Percentiles rank a stretch among this genome's conserved stretches.
Evolutionary conservation across 176 grass and related monocot genomes (phyloP).

Genomic region (Pontederia paniculata): DNA sequence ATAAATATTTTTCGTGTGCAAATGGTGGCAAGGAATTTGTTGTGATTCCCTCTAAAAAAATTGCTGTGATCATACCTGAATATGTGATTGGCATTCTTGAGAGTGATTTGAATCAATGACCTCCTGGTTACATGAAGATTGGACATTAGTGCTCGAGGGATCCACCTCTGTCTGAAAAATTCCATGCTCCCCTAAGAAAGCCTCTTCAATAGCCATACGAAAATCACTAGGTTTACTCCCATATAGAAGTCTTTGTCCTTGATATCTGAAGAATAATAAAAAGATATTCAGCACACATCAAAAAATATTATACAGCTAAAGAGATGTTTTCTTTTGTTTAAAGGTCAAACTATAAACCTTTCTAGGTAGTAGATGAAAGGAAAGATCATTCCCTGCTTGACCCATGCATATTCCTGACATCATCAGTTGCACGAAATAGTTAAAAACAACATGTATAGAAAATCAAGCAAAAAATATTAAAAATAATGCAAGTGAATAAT

Average conservation of each 20-base stretch:
- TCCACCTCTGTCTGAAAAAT: conserved; percentile 40
- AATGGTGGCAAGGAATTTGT: too few species aligned
- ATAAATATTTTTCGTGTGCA: too few species aligned
- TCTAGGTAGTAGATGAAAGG: conserved; percentile 75
- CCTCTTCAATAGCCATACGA: conserved; percentile 69
- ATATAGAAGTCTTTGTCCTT: conserved; percentile 46
- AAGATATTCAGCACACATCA: background rate
- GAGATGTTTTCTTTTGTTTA: background rate
- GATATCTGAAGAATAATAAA: conserved; percentile 48
- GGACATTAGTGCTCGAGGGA: conserved; percentile 19
- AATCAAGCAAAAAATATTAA: background rate
- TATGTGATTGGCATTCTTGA: conserved; percentile 54
- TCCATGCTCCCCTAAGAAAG: conserved; percentile 61
- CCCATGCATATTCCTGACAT: conserved; percentile 85
- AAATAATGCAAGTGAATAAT: background rate
- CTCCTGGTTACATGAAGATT: conserved; percentile 35
- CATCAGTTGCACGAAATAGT: background rate
- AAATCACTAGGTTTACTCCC: conserved; percentile 58
- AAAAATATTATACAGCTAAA: background rate
- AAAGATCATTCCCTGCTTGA: conserved; percentile 76
- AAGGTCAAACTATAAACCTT: conserved; percentile 15
- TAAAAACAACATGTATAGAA: background rate
- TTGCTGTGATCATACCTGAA: conserved; percentile 28
- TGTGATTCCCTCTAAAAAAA: too few species aligned
- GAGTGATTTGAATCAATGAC: conserved; percentile 46